Conservation (phyloP, 441 rosid genomes). For the Pelargonium exstipulatum region DNA sequence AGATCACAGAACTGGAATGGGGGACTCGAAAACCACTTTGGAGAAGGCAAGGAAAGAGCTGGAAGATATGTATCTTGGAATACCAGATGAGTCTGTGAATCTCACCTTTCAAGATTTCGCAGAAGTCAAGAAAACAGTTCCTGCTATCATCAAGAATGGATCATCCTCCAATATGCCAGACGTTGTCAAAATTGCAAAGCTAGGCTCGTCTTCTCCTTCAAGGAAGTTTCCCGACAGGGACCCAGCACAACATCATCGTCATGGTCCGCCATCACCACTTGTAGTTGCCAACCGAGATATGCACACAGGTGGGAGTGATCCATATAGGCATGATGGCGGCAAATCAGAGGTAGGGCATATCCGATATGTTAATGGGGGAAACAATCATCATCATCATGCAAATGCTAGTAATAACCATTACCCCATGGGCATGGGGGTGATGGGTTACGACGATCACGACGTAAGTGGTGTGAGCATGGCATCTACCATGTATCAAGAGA, state of each 20-base stretch:
- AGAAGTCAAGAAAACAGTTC: conserved; percentile 20
- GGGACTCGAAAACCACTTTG: conserved; percentile 29
- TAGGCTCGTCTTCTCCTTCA: conserved; percentile 10
- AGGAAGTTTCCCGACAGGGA: conserved; percentile 34
- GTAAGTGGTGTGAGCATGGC: conserved; percentile 37
- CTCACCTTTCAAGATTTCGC: conserved; percentile 60
- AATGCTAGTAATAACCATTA: too few species aligned
- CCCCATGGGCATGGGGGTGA: conserved; percentile 12
- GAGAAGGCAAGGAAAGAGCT: conserved; percentile 51
- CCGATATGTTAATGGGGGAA: too few species aligned
- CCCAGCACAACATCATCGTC: background rate
- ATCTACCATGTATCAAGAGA: conserved; percentile 24
- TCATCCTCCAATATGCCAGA: background rate
- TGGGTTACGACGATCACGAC: conserved; percentile 29
- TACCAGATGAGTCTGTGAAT: conserved; percentile 70
- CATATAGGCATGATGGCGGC: too few species aligned
- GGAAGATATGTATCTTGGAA: conserved; percentile 51
- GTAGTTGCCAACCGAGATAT: too few species aligned
- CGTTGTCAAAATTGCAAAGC: conserved; percentile 13
- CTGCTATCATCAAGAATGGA: too few species aligned
- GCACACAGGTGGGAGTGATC: too few species aligned
- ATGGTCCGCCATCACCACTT: too few species aligned
- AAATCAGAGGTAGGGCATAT: too few species aligned
- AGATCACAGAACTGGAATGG: conserved; percentile 25
- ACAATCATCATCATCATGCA: too few species aligned